Percentiles rank a stretch among this genome's conserved stretches.
Conservation (phyloP, 306 rosid species). For the Sphenostylis stenocarpa region DNA sequence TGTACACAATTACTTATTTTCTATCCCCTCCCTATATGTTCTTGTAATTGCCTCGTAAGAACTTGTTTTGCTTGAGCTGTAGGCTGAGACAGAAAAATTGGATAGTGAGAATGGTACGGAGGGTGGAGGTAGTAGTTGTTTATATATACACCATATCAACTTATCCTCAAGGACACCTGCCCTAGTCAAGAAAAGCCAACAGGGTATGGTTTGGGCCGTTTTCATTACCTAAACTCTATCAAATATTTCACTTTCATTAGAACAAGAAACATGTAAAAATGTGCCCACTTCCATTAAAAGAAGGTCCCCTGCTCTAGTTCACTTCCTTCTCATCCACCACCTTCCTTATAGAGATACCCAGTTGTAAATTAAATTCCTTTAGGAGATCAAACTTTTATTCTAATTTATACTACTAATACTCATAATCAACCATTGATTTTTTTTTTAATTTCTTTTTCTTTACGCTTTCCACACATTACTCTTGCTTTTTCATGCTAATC, state of each 20-base stretch:
- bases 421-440: too few relatives aligned
- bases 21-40: not conserved
- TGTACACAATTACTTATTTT: not conserved
- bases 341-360: slow-evolving; percentile 9
- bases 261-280: slow-evolving; percentile 38
- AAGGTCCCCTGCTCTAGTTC: slow-evolving; percentile 36
- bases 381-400: not conserved
- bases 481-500: too few relatives aligned
- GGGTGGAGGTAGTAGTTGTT: too few relatives aligned
- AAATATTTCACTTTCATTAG: slow-evolving; percentile 31
- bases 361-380: slow-evolving; percentile 1
- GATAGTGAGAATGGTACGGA: not conserved
- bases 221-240: slow-evolving; percentile 5
- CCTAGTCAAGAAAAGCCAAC: not conserved
- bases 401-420: not conserved
- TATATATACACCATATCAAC: too few relatives aligned
- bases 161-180: not conserved
- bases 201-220: slow-evolving; percentile 18
- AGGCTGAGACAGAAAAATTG: not conserved
- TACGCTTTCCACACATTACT: not conserved
- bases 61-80: not conserved
- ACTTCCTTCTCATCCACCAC: slow-evolving; percentile 24
- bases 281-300: slow-evolving; percentile 52
- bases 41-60: not conserved
- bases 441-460: not conserved